These are phyloP conservation scores for Halophytophthora polymorphica DNA, from an alignment of 352 stramenopile genomes.

Conservation along the genomic window DNA sequence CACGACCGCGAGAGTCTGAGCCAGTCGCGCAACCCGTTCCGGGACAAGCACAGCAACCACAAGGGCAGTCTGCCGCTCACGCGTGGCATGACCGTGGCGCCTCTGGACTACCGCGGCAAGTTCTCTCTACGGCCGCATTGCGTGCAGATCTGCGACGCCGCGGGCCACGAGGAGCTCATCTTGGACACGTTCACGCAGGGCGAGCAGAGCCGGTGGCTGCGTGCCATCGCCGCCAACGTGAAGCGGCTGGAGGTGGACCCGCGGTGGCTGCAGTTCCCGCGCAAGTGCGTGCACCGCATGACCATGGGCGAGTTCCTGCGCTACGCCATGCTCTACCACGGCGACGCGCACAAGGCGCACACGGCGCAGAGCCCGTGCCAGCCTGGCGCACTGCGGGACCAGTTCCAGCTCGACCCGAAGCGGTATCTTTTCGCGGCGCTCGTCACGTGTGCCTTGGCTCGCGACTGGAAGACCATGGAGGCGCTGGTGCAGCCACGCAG, in stretches of 20 bases:
- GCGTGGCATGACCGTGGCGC: conserved; percentile 32
- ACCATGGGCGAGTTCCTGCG: conserved; percentile 52
- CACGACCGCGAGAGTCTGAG: conserved; percentile 52
- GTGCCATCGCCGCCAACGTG: conserved; percentile 63
- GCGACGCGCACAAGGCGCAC: conserved; percentile 19
- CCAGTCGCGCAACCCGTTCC: conserved; percentile 54
- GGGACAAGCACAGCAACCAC: conserved; percentile 41
- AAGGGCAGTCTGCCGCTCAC: conserved; percentile 45
- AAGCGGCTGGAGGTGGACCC: conserved; percentile 56
- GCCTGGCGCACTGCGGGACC: conserved; percentile 29
- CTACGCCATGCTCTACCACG: conserved; percentile 69
- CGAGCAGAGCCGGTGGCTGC: conserved; percentile 54
- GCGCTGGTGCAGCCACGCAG: conserved; percentile 37
- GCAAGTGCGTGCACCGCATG: conserved; percentile 49
- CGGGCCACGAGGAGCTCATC: conserved; percentile 47
- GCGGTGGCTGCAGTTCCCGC: conserved; percentile 51
- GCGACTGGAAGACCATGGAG: conserved; percentile 58
- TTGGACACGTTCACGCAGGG: conserved; percentile 58
- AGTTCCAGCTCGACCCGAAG: conserved; percentile 48
- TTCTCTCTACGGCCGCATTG: conserved; percentile 61
- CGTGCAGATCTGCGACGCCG: conserved; percentile 48
- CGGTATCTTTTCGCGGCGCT: conserved; percentile 53
- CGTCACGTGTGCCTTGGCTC: conserved; percentile 35
- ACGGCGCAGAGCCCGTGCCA: conserved; percentile 23
- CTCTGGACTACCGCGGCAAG: conserved; percentile 62